These are phyloP conservation scores for Symmetrospora coprosmae DNA, from an alignment of 768 basidiomycete genomes.

Conservation along the genomic window DNA sequence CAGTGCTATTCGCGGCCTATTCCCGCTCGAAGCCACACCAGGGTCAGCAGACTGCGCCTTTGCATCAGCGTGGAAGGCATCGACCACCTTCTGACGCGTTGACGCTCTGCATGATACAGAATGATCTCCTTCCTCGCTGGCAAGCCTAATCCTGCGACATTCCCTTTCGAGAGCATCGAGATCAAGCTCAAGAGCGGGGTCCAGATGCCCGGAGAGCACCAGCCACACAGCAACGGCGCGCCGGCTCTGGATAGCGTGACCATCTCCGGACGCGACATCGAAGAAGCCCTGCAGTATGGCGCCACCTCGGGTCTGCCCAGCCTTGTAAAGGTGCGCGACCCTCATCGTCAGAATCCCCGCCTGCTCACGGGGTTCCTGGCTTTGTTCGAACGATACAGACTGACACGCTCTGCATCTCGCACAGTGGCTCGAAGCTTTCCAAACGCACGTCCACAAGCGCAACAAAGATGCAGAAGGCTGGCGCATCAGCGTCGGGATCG, in stretches of 20 bases:
- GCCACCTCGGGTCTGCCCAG: slow-evolving; percentile 54
- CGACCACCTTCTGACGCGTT: not conserved
- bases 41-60: slow-evolving; percentile 39
- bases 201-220: slow-evolving; percentile 40
- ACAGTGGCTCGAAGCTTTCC: slow-evolving; percentile 57
- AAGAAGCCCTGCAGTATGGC: slow-evolving; percentile 59
- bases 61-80: not conserved
- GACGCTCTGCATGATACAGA: not conserved
- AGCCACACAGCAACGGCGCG: slow-evolving; percentile 23
- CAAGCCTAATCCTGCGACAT: slow-evolving; percentile 77
- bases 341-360: not conserved
- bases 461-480: slow-evolving; percentile 46
- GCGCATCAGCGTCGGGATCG: slow-evolving; percentile 61
- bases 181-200: slow-evolving; percentile 38
- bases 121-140: slow-evolving; percentile 73
- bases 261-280: slow-evolving; percentile 50
- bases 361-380: slow-evolving; percentile 14
- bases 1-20: slow-evolving; percentile 45
- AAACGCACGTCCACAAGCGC: slow-evolving; percentile 55
- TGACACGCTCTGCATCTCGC: slow-evolving; percentile 18
- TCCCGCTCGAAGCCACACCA: slow-evolving; percentile 61
- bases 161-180: slow-evolving; percentile 75
- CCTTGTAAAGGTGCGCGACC: slow-evolving; percentile 39
- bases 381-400: not conserved
- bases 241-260: slow-evolving; percentile 38